Evolutionary conservation across 2,329 filamentous ascomycete genomes (phyloP).

Genomic region (Ophiostoma perfectum): DNA sequence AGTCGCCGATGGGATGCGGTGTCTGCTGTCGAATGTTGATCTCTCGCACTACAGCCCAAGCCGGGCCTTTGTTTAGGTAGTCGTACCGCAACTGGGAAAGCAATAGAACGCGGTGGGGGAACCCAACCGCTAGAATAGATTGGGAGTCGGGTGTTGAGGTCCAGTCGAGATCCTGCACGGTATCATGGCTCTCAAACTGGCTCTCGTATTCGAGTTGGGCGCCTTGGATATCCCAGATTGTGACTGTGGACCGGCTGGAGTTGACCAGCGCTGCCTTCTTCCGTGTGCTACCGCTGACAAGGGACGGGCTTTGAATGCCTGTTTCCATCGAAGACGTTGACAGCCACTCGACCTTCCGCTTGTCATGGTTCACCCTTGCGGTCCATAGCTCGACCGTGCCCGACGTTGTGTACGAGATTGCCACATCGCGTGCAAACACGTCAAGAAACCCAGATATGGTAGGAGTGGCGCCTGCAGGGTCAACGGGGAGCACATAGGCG

Average conservation of each 20-base stretch:
- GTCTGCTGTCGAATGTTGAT: conserved; percentile 76
- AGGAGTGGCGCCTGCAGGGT: conserved; percentile 71
- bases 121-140: conserved; percentile 86
- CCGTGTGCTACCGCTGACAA: conserved; percentile 80
- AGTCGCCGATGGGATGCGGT: conserved; percentile 86
- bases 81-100: conserved; percentile 86
- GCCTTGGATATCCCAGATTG: conserved; percentile 85
- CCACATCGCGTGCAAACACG: conserved; percentile 78
- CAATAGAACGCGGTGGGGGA: conserved; percentile 76
- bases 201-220: conserved; percentile 77
- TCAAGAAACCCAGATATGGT: conserved; percentile 74
- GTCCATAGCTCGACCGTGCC: conserved; percentile 82
- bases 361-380: conserved; percentile 60
- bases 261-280: conserved; percentile 84
- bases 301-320: conserved; percentile 62
- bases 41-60: conserved; percentile 80
- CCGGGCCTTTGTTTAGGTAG: conserved; percentile 81
- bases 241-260: conserved; percentile 64
- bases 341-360: conserved; percentile 69
- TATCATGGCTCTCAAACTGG: conserved; percentile 65
- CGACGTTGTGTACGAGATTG: conserved; percentile 72
- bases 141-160: conserved; percentile 85
- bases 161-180: conserved; percentile 86
- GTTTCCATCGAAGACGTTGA: conserved; percentile 78
- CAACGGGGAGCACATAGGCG: conserved; percentile 70